phyloP scores from a whole-genome alignment of 2,329 filamentous ascomycete genomes.

The Fusarium circinatum region DNA sequence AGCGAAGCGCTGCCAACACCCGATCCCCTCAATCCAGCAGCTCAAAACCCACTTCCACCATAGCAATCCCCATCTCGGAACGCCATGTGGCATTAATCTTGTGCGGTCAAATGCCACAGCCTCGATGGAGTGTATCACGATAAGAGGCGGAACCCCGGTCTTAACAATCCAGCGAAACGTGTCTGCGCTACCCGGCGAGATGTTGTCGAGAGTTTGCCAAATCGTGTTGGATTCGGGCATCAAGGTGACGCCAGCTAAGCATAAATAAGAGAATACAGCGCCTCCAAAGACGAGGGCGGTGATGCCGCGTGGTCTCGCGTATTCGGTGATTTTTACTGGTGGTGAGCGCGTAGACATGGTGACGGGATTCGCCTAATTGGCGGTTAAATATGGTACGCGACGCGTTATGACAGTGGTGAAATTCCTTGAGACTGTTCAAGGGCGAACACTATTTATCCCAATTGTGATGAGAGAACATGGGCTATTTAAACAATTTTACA shows the following conservation, averaged over 20 bases:
- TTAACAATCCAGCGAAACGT: neutral
- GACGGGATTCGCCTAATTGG: neutral
- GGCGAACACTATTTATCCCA: neutral
- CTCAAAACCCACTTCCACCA: neutral
- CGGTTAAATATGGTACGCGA: neutral
- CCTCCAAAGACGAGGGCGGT: neutral
- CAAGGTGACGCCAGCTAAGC: neutral
- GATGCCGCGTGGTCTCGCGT: neutral
- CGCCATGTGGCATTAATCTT: neutral
- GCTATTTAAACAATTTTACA: neutral
- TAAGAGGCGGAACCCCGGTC: neutral
- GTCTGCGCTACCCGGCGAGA: neutral
- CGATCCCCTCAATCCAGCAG: neutral
- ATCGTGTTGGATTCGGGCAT: neutral
- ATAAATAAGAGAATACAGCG: neutral
- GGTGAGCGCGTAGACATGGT: neutral
- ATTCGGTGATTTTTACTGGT: neutral
- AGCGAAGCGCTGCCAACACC: neutral
- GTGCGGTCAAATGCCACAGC: neutral
- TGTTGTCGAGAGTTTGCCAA: neutral
- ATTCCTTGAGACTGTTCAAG: neutral
- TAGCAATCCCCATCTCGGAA: neutral
- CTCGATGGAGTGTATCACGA: neutral
- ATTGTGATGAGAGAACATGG: neutral
- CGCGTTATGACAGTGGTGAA: neutral